Evolutionary conservation across 108 stramenopile species (phyloP).

Genomic region (Cyclotella cryptica): DNA sequence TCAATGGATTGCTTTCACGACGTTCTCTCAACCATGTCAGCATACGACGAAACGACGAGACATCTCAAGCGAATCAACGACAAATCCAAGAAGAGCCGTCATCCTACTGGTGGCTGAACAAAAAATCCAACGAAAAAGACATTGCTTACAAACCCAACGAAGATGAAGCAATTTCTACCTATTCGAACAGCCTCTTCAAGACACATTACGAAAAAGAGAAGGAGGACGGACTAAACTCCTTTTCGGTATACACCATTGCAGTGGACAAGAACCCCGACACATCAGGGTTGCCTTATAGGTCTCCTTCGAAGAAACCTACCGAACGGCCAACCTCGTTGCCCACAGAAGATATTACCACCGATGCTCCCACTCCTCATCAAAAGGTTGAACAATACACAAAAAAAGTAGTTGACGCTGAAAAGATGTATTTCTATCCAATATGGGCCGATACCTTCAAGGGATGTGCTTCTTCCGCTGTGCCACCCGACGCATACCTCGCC

Average conservation of each 20-base stretch:
- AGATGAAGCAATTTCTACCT: neutral
- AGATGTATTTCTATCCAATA: slow-evolving; percentile 11
- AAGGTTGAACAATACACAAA: neutral
- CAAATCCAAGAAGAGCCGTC: neutral
- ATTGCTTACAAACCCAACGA: slow-evolving; percentile 4
- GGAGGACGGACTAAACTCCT: neutral
- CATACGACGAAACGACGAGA: neutral
- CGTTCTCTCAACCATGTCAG: neutral
- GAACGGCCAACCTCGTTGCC: neutral
- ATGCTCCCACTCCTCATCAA: neutral
- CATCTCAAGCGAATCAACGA: neutral
- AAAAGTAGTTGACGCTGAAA: neutral
- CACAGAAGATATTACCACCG: neutral
- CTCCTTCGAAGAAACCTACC: slow-evolving; percentile 11
- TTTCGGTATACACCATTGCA: slow-evolving; percentile 13
- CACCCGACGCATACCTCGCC: slow-evolving; percentile 6
- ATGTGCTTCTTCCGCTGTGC: neutral
- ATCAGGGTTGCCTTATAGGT: neutral
- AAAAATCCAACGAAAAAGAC: slow-evolving; percentile 13
- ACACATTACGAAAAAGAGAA: neutral
- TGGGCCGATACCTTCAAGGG: slow-evolving; percentile 21
- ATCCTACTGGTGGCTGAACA: slow-evolving; percentile 16
- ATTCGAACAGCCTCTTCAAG: neutral
- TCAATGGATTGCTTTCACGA: neutral
- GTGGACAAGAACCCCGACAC: slow-evolving; percentile 19